Percentiles rank a stretch among this genome's conserved stretches.
Conservation (phyloP, 1,284 basidiomycete genomes). For the Pyrrhoderma lamaoense region DNA sequence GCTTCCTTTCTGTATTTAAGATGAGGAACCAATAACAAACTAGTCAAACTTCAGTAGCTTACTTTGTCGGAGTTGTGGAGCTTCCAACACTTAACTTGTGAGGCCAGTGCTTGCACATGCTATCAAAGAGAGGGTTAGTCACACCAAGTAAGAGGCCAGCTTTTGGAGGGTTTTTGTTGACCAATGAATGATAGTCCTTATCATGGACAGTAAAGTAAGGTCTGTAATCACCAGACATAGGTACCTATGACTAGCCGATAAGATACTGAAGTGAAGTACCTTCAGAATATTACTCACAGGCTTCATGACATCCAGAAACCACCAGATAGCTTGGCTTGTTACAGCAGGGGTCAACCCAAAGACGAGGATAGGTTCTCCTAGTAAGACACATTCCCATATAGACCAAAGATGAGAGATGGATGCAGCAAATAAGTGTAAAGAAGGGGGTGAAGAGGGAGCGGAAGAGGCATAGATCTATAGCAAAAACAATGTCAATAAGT, state of each 20-base stretch:
- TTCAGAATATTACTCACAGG: constrained; percentile 50
- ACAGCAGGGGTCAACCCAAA: constrained; percentile 76
- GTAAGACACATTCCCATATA: constrained; percentile 86
- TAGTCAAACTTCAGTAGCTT: too few species aligned
- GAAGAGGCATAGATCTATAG: constrained; percentile 72
- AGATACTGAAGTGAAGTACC: too few species aligned
- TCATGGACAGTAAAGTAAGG: constrained; percentile 98
- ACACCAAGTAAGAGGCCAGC: constrained; percentile 83
- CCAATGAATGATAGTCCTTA: constrained; percentile 67
- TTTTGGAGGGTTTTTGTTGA: constrained; percentile 81
- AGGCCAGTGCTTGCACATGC: constrained; percentile 87
- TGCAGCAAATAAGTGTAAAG: constrained; percentile 68
- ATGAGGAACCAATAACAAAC: neutral
- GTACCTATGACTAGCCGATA: constrained; percentile 46
- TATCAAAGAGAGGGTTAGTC: constrained; percentile 92
- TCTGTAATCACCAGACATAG: constrained; percentile 78
- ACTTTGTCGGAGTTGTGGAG: too few species aligned
- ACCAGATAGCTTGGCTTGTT: constrained; percentile 83
- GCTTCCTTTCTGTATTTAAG: constrained; percentile 5
- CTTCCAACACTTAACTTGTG: constrained; percentile 69
- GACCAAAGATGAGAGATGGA: constrained; percentile 82
- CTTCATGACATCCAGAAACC: constrained; percentile 82
- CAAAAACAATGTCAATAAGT: neutral
- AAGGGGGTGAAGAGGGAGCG: constrained; percentile 59
- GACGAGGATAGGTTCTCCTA: constrained; percentile 85